Conservation (phyloP, 1,284 basidiomycete genomes). For the Laetiporus sulphureus region DNA sequence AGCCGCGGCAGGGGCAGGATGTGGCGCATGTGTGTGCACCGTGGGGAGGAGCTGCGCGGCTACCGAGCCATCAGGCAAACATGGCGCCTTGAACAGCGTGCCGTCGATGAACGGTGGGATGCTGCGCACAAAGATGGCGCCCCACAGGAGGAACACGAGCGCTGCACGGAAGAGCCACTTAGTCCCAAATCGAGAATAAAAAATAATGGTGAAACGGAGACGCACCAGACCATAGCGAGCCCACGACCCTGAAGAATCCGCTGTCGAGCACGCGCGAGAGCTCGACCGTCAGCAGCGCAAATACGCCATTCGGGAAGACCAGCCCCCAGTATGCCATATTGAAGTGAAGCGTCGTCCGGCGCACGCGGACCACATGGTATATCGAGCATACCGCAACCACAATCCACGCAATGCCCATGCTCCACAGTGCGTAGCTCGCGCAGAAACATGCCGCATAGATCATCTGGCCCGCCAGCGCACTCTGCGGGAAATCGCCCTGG, state of each 20-base stretch:
- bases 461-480: conserved; percentile 24
- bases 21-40: too few species aligned
- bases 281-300: conserved; percentile 38
- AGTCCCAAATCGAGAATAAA: not conserved
- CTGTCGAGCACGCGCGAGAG: conserved; percentile 41
- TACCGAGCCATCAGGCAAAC: conserved; percentile 16
- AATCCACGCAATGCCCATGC: conserved; percentile 40
- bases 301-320: conserved; percentile 45
- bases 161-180: conserved; percentile 23
- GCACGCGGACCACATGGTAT: conserved; percentile 20
- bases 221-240: conserved; percentile 26
- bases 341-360: conserved; percentile 28
- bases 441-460: conserved; percentile 33
- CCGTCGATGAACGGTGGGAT: conserved; percentile 36
- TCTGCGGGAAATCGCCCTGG: conserved; percentile 23
- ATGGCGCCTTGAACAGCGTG: conserved; percentile 38
- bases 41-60: too few species aligned
- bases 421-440: conserved; percentile 36
- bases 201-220: conserved; percentile 4
- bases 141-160: conserved; percentile 41
- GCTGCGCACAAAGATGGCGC: conserved; percentile 33
- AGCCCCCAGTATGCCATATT: conserved; percentile 41
- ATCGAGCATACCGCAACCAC: conserved; percentile 29
- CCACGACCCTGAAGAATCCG: conserved; percentile 24
- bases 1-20: too few species aligned